phyloP scores from a whole-genome alignment of 2,329 filamentous ascomycete species.

The Cytospora leucostoma region DNA sequence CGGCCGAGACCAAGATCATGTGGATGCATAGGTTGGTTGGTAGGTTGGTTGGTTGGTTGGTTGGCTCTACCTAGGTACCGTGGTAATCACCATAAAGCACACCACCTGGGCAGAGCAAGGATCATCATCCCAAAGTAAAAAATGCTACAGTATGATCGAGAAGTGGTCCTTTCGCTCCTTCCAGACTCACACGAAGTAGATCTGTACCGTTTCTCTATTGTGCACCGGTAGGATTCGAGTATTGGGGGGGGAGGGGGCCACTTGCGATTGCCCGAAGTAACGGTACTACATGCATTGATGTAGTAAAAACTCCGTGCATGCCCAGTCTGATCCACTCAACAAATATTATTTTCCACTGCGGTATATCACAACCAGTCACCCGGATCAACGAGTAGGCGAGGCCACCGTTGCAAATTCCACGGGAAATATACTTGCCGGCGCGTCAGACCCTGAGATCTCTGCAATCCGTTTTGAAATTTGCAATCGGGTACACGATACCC shows the following conservation, averaged over 20 bases:
- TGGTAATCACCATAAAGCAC: background rate
- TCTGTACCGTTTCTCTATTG: background rate
- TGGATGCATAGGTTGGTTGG: background rate
- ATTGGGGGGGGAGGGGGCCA: background rate
- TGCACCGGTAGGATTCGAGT: background rate
- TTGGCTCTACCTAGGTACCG: background rate
- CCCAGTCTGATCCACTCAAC: background rate
- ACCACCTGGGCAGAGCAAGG: background rate
- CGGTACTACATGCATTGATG: background rate
- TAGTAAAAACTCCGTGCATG: background rate
- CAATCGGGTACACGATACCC: no score
- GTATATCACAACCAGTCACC: background rate
- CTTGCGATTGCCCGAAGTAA: no score
- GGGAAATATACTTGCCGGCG: background rate
- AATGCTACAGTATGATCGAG: background rate
- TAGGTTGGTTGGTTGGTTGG: background rate
- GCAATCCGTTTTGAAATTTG: no score
- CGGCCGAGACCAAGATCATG: no score
- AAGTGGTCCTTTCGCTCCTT: background rate
- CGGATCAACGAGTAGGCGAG: background rate
- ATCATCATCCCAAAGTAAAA: background rate
- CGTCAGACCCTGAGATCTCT: background rate
- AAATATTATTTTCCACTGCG: background rate
- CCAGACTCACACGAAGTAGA: background rate
- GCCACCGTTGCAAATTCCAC: background rate